phyloP scores from a whole-genome alignment of 73 alveolate species.

The Paraurostyla sp. region DNA sequence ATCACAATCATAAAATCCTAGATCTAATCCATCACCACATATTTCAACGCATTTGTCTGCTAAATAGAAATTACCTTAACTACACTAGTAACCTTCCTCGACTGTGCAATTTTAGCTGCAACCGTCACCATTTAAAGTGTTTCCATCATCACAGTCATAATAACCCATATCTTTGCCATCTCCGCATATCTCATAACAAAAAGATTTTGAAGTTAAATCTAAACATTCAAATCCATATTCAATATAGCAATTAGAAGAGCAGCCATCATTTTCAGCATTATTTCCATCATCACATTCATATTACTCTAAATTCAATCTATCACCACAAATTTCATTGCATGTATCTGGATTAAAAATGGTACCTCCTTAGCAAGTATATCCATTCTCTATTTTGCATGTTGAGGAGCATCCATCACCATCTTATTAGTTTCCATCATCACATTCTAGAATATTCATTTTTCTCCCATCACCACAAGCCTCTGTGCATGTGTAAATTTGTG shows the following conservation, averaged over 20 bases:
- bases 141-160: constrained; percentile 50
- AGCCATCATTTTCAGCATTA: constrained; percentile 62
- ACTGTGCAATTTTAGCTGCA: neutral
- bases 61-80: constrained; percentile 30
- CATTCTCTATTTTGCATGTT: constrained; percentile 27
- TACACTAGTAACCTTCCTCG: constrained; percentile 36
- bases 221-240: constrained; percentile 71
- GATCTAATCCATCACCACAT: constrained; percentile 62
- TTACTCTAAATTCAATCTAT: constrained; percentile 51
- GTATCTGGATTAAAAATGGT: constrained; percentile 30
- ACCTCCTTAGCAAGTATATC: constrained; percentile 60
- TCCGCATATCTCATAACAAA: constrained; percentile 68
- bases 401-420: constrained; percentile 60
- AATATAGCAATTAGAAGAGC: constrained; percentile 57
- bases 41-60: constrained; percentile 44
- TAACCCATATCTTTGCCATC: constrained; percentile 62
- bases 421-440: constrained; percentile 60
- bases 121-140: constrained; percentile 25
- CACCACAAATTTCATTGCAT: constrained; percentile 73
- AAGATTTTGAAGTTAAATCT: neutral
- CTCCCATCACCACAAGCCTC: constrained; percentile 75
- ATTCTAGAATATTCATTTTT: neutral
- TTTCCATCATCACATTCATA: constrained; percentile 79
- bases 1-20: constrained; percentile 41
- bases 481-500: constrained; percentile 48